These are phyloP conservation scores for Citrus australasica DNA, from an alignment of 345 rosid species.

Conservation along the genomic window DNA sequence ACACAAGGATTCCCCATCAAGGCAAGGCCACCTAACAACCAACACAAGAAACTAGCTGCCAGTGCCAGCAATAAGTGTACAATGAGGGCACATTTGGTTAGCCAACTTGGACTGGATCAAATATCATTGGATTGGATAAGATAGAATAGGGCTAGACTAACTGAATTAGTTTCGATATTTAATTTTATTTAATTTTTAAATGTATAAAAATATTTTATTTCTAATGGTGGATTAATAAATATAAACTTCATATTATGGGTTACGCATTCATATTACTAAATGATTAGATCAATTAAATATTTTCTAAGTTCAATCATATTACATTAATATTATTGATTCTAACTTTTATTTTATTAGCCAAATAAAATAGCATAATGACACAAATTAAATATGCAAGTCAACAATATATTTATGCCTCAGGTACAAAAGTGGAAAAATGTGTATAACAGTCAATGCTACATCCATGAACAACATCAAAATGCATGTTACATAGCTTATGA, in stretches of 20 bases:
- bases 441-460: not conserved
- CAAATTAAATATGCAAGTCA: not conserved
- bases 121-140: not conserved
- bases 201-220: too few species aligned
- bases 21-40: not conserved
- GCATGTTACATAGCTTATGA: slow-evolving; percentile 1
- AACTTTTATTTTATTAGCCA: too few species aligned
- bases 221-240: too few species aligned
- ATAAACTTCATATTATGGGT: too few species aligned
- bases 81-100: not conserved
- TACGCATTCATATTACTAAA: too few species aligned
- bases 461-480: not conserved
- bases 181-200: too few species aligned
- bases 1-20: not conserved
- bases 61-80: not conserved
- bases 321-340: too few species aligned
- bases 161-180: too few species aligned
- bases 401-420: not conserved
- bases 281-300: too few species aligned
- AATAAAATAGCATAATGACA: too few species aligned
- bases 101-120: not conserved
- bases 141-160: not conserved
- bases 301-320: too few species aligned
- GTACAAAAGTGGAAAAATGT: not conserved
- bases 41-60: not conserved